These are phyloP conservation scores for Aspergillus neoniger DNA, from an alignment of 2,329 filamentous ascomycete species.

Conservation along the genomic window DNA sequence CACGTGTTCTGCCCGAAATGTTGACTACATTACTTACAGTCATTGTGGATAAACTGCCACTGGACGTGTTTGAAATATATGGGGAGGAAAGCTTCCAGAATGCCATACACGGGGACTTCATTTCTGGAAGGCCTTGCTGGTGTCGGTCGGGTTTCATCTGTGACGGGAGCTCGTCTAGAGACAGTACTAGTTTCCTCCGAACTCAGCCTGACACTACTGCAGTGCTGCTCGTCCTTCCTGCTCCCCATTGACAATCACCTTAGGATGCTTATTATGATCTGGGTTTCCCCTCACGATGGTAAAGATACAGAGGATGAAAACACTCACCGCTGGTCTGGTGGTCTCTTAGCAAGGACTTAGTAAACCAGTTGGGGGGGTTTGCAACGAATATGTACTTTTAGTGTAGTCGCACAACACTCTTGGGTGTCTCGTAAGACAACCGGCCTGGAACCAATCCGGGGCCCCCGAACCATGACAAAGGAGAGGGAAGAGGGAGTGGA, in stretches of 20 bases:
- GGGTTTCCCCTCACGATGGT: background rate
- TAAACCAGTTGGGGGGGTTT: background rate
- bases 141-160: background rate
- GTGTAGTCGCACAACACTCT: background rate
- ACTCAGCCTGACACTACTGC: too few relatives aligned
- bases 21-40: background rate
- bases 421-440: background rate
- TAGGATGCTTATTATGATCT: background rate
- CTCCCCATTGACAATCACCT: background rate
- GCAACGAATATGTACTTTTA: too few relatives aligned
- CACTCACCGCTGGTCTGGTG: conserved; percentile 1
- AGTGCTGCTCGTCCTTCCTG: too few relatives aligned
- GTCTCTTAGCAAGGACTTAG: background rate
- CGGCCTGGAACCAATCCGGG: background rate
- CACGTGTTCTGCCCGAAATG: background rate
- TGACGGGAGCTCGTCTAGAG: background rate
- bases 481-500: background rate
- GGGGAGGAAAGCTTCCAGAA: conserved; percentile 5
- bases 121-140: background rate
- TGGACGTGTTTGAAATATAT: conserved; percentile 5
- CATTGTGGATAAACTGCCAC: background rate
- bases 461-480: background rate
- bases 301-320: background rate
- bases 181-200: background rate
- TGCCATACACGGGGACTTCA: background rate